Evolutionary conservation across 371 early-diverging fungal genomes (phyloP).

Genomic region (Cokeromyces recurvatus): DNA sequence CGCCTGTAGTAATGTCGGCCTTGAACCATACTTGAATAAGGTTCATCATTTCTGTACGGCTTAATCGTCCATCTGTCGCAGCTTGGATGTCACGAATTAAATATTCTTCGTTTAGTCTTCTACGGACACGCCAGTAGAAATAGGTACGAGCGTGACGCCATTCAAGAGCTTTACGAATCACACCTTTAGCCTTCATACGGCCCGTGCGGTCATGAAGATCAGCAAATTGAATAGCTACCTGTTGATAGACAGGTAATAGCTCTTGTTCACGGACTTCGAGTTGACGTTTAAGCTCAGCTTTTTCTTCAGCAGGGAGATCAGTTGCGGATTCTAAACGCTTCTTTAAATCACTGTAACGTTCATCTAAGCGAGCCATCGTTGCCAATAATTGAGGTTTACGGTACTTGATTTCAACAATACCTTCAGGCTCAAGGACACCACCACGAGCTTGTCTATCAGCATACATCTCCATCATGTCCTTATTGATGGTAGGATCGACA

Average conservation of each 20-base stretch:
- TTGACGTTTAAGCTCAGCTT: slow-evolving; percentile 59
- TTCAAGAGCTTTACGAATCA: slow-evolving; percentile 74
- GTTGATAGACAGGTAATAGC: slow-evolving; percentile 87
- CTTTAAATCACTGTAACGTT: slow-evolving; percentile 71
- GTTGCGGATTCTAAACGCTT: slow-evolving; percentile 45
- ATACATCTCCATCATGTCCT: slow-evolving; percentile 98
- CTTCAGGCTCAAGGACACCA: slow-evolving; percentile 97
- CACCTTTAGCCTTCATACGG: slow-evolving; percentile 94
- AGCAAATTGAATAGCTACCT: slow-evolving; percentile 93
- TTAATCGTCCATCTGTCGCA: neutral
- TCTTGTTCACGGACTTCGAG: slow-evolving; percentile 82
- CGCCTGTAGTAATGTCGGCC: neutral
- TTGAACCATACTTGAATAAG: slow-evolving; percentile 3
- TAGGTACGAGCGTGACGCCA: slow-evolving; percentile 81
- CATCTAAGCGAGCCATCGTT: slow-evolving; percentile 90
- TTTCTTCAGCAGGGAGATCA: slow-evolving; percentile 41
- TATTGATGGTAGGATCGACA: slow-evolving; percentile 96
- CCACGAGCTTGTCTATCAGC: slow-evolving; percentile 90
- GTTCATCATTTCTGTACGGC: neutral
- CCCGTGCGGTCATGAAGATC: slow-evolving; percentile 97
- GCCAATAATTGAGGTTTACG: slow-evolving; percentile 87
- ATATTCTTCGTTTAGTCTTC: slow-evolving; percentile 75
- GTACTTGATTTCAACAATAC: slow-evolving; percentile 99
- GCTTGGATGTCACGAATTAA: slow-evolving; percentile 25
- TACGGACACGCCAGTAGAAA: slow-evolving; percentile 92